phyloP scores from a whole-genome alignment of 768 basidiomycete species.

The Artomyces pyxidatus region DNA sequence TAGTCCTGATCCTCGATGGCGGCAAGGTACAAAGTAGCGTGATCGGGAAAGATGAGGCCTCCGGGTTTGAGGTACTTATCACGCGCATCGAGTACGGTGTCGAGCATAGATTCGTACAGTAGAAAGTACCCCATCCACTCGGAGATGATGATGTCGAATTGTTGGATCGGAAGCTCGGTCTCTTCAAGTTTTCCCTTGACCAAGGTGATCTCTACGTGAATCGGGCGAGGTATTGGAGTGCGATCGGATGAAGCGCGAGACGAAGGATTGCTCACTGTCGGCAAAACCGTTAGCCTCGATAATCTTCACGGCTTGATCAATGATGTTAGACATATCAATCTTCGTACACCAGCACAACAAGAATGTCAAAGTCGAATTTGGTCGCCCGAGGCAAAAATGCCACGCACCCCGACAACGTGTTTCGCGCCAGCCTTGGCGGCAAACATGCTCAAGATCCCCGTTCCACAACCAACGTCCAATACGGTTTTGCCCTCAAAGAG shows the following conservation, averaged over 20 bases:
- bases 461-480: conserved; percentile 96
- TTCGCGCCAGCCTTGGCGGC: conserved; percentile 93
- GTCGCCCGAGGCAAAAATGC: background rate
- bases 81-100: conserved; percentile 92
- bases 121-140: conserved; percentile 99
- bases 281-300: conserved; percentile 94
- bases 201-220: conserved; percentile 71
- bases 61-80: conserved; percentile 92
- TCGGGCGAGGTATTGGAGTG: background rate
- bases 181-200: conserved; percentile 99
- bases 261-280: conserved; percentile 59
- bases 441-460: conserved; percentile 97
- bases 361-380: background rate
- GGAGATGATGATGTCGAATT: conserved; percentile 98
- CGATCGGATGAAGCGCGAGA: background rate
- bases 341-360: conserved; percentile 27
- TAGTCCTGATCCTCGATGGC: conserved; percentile 99
- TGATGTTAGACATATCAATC: conserved; percentile 99
- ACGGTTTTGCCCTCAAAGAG: conserved; percentile 97
- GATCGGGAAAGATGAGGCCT: conserved; percentile 95
- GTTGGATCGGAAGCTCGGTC: conserved; percentile 72
- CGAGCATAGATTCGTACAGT: conserved; percentile 98
- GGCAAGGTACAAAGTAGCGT: conserved; percentile 83
- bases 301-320: conserved; percentile 97
- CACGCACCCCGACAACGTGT: conserved; percentile 83